phyloP scores from a whole-genome alignment of 768 basidiomycete genomes.

The Leccinum barrowsii region DNA sequence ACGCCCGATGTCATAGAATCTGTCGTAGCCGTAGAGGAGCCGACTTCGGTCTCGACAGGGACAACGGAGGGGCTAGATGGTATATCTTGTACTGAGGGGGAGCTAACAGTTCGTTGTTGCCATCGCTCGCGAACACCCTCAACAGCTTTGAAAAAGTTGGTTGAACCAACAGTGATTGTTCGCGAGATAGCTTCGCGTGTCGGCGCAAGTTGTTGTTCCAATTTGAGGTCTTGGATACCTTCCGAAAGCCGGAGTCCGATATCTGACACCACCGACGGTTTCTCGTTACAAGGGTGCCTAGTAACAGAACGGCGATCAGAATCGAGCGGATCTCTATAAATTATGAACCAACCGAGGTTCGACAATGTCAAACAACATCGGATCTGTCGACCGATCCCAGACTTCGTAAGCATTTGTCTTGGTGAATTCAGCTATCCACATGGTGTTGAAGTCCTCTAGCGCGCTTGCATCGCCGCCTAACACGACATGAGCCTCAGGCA shows the following conservation, averaged over 20 bases:
- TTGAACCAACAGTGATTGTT: constrained; percentile 70
- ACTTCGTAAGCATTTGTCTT: constrained; percentile 82
- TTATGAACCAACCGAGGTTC: constrained; percentile 68
- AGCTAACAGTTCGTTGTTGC: constrained; percentile 39
- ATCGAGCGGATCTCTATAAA: not conserved
- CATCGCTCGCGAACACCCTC: constrained; percentile 83
- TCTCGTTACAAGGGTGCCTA: constrained; percentile 93
- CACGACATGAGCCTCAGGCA: constrained; percentile 20
- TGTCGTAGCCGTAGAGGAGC: constrained; percentile 6
- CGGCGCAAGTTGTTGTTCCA: constrained; percentile 92
- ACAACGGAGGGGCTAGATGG: constrained; percentile 16
- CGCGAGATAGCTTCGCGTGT: constrained; percentile 84
- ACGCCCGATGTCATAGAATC: constrained; percentile 15
- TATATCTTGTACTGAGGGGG: constrained; percentile 24
- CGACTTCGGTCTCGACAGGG: constrained; percentile 31
- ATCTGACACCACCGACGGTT: constrained; percentile 85
- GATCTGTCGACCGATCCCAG: constrained; percentile 91
- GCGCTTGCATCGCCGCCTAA: constrained; percentile 55
- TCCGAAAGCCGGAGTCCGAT: constrained; percentile 89
- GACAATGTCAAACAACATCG: constrained; percentile 89
- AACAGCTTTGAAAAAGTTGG: constrained; percentile 84
- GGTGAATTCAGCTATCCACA: constrained; percentile 88
- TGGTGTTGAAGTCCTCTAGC: constrained; percentile 76
- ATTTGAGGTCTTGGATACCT: constrained; percentile 88
- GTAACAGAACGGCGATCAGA: not conserved